Percentiles rank a stretch among this genome's conserved stretches.
phyloP scores from a whole-genome alignment of 345 rosid genomes.

The Aquilaria malaccensis region DNA sequence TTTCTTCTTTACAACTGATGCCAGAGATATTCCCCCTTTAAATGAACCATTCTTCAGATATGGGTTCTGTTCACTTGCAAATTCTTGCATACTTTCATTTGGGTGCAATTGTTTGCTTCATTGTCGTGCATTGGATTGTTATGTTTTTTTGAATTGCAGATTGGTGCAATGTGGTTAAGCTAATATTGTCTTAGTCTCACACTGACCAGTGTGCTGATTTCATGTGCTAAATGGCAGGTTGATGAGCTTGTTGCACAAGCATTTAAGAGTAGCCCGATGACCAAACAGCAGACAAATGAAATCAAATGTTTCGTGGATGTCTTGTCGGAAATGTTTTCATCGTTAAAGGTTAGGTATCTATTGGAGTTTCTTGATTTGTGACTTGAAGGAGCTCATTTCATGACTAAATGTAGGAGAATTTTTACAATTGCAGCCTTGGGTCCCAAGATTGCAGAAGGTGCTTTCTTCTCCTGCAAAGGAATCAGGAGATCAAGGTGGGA shows the following conservation, averaged over 20 bases:
- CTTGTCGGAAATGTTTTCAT: conserved; percentile 53
- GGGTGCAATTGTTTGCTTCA: not conserved
- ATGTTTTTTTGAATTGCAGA: not conserved
- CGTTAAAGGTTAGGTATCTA: conserved; percentile 50
- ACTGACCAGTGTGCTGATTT: not conserved
- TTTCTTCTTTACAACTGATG: too few relatives aligned
- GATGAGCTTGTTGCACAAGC: conserved; percentile 82
- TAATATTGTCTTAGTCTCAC: not conserved
- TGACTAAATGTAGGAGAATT: conserved; percentile 1
- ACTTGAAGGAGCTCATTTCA: conserved; percentile 3
- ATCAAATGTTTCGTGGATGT: conserved; percentile 45
- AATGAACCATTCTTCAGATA: not conserved
- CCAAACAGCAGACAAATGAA: conserved; percentile 48
- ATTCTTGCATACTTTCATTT: not conserved
- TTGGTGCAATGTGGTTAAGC: not conserved
- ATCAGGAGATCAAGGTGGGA: conserved; percentile 17
- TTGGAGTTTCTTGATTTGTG: not conserved
- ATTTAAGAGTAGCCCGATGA: conserved; percentile 27
- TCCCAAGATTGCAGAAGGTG: conserved; percentile 47
- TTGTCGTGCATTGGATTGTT: not conserved
- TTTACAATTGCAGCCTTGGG: conserved; percentile 69
- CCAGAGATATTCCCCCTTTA: too few relatives aligned
- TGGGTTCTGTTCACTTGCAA: not conserved
- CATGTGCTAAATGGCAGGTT: conserved; percentile 33
- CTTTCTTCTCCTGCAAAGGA: conserved; percentile 21